Percentiles rank a stretch among this genome's conserved stretches.
These are phyloP conservation scores for Micromonas pusilla DNA, from an alignment of 139 green algal genomes.

Conservation along the genomic window DNA sequence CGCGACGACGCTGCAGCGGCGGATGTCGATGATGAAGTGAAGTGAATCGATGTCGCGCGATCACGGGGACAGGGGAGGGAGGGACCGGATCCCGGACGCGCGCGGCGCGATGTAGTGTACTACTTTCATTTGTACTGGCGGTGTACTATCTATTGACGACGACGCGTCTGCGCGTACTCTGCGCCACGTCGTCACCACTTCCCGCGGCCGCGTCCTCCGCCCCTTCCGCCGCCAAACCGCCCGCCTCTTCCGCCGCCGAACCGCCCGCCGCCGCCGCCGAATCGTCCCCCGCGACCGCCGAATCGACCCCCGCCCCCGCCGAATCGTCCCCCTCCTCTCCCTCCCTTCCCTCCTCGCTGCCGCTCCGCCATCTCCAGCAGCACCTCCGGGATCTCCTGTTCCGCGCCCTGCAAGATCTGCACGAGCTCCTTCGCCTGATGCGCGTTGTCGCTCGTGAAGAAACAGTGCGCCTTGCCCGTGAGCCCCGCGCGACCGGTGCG, in stretches of 20 bases:
- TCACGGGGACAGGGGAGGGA: no score
- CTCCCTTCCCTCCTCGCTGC: neutral
- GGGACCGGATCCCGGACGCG: no score
- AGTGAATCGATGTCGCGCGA: no score
- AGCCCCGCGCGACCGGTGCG: slow-evolving; percentile 68
- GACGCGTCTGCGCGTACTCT: no score
- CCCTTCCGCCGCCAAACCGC: slow-evolving; percentile 10
- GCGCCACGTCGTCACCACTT: slow-evolving; percentile 15
- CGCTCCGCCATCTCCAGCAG: slow-evolving; percentile 12
- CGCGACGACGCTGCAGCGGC: neutral
- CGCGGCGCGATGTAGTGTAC: no score
- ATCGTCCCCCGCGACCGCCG: slow-evolving; percentile 19
- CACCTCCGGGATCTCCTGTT: slow-evolving; percentile 25
- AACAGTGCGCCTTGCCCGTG: slow-evolving; percentile 73
- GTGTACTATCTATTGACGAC: no score
- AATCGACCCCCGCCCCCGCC: slow-evolving; percentile 23
- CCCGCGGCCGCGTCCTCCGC: slow-evolving; percentile 20
- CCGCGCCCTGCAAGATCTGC: slow-evolving; percentile 28
- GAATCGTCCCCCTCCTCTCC: slow-evolving; percentile 21
- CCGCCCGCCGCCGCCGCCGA: slow-evolving; percentile 3
- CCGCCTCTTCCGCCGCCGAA: slow-evolving; percentile 16
- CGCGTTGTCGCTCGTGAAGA: slow-evolving; percentile 73
- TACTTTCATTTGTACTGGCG: no score
- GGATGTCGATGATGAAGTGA: neutral
- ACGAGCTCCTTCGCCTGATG: slow-evolving; percentile 63